Conservation (phyloP, 768 basidiomycete species). For the Albatrellus ellisii region DNA sequence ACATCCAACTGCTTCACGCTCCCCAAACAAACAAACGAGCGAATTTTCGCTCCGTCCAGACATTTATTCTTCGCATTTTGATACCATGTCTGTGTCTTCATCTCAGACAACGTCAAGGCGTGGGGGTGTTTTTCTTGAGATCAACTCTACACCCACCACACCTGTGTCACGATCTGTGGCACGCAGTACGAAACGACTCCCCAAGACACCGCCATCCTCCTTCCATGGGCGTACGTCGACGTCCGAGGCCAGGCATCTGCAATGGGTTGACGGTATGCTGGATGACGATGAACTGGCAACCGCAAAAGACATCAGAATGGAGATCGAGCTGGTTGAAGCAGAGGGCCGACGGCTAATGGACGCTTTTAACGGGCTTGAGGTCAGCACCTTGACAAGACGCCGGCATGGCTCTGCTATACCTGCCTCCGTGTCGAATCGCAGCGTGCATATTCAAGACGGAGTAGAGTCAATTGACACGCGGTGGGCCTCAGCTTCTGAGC, state of each 20-base stretch:
- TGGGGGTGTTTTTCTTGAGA: conserved; percentile 16
- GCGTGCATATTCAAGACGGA: conserved; percentile 5
- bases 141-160: conserved; percentile 14
- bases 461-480: conserved; percentile 4
- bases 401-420: conserved; percentile 21
- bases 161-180: conserved; percentile 25
- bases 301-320: conserved; percentile 48
- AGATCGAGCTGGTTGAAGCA: conserved; percentile 57
- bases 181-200: conserved; percentile 10
- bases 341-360: conserved; percentile 62
- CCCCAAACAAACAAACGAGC: conserved; percentile 37
- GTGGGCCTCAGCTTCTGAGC: conserved; percentile 1
- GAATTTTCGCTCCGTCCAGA: conserved; percentile 34
- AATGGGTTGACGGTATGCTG: too few species aligned
- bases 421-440: conserved; percentile 11
- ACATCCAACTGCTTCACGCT: conserved; percentile 18
- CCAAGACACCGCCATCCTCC: conserved; percentile 17
- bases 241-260: conserved; percentile 11
- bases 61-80: conserved; percentile 27
- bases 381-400: conserved; percentile 46
- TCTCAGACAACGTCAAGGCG: conserved; percentile 16
- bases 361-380: conserved; percentile 68
- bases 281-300: conserved; percentile 39
- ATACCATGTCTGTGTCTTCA: conserved; percentile 16
- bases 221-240: conserved; percentile 15